Evolutionary conservation across 1,284 basidiomycete genomes (phyloP).

Genomic region (Ceratorhiza oryzae-sativae): DNA sequence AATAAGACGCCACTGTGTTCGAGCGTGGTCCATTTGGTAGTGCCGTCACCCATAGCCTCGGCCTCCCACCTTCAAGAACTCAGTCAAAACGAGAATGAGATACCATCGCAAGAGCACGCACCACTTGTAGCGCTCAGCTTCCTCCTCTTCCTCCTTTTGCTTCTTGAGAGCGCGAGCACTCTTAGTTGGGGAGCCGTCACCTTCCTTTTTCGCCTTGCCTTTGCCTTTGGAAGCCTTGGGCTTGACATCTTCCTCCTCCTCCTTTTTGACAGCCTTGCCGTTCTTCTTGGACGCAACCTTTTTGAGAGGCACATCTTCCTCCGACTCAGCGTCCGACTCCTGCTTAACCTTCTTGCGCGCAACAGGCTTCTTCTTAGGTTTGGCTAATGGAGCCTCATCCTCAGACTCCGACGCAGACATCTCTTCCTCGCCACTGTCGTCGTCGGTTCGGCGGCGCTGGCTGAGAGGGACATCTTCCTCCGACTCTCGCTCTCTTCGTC

Average conservation of each 20-base stretch:
- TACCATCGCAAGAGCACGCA: neutral
- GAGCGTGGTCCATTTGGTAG: constrained; percentile 90
- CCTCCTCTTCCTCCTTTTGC: constrained; percentile 55
- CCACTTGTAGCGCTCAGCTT: constrained; percentile 67
- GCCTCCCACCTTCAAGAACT: constrained; percentile 75
- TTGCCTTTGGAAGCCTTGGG: constrained; percentile 42
- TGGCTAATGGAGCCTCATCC: constrained; percentile 50
- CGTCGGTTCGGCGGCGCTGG: constrained; percentile 45
- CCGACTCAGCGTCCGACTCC: constrained; percentile 52
- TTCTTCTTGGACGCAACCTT: constrained; percentile 46
- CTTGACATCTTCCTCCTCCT: constrained; percentile 46
- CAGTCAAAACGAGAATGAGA: constrained; percentile 63
- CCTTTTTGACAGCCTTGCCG: constrained; percentile 53
- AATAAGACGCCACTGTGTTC: constrained; percentile 96
- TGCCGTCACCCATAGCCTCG: constrained; percentile 72
- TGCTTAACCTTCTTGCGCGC: constrained; percentile 58
- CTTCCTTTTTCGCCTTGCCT: constrained; percentile 43
- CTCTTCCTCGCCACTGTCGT: constrained; percentile 49
- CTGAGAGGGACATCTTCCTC: constrained; percentile 38
- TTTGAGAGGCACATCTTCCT: constrained; percentile 56
- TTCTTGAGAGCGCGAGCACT: constrained; percentile 47
- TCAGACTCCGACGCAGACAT: constrained; percentile 39
- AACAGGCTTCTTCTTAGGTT: constrained; percentile 54
- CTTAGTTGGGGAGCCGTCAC: constrained; percentile 38
- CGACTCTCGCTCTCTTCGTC: constrained; percentile 39